These are phyloP conservation scores for Petunia secreta DNA, from an alignment of 257 asterid species.

Conservation along the genomic window DNA sequence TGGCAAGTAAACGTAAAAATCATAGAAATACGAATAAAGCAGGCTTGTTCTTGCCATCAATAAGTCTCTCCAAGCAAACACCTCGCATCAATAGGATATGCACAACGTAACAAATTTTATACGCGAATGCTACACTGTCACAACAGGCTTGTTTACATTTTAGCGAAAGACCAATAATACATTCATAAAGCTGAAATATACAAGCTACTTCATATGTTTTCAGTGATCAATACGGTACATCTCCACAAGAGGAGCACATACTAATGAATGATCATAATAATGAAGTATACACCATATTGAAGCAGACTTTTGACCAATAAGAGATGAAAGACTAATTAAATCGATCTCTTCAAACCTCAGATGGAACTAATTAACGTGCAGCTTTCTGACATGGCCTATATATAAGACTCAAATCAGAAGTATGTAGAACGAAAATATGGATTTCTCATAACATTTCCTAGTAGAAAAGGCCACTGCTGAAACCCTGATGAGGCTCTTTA, in stretches of 20 bases:
- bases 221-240: not conserved
- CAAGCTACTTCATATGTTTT: not conserved
- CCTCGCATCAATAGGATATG: no score
- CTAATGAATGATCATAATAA: not conserved
- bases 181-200: not conserved
- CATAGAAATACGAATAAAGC: no score
- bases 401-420: not conserved
- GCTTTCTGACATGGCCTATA: no score
- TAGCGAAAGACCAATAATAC: not conserved
- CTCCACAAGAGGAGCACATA: not conserved
- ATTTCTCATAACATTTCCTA: not conserved
- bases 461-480: not conserved
- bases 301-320: not conserved
- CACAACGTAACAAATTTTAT: no score
- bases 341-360: not conserved
- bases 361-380: not conserved
- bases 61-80: no score
- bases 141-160: not conserved
- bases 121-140: no score
- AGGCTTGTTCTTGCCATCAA: no score
- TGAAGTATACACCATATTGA: not conserved
- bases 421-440: not conserved
- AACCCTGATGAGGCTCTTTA: conserved; percentile 12
- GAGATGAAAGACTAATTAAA: no score
- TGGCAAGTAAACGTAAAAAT: no score